Conservation (phyloP, 352 stramenopile genomes). For the Albugo laibachii region DNA sequence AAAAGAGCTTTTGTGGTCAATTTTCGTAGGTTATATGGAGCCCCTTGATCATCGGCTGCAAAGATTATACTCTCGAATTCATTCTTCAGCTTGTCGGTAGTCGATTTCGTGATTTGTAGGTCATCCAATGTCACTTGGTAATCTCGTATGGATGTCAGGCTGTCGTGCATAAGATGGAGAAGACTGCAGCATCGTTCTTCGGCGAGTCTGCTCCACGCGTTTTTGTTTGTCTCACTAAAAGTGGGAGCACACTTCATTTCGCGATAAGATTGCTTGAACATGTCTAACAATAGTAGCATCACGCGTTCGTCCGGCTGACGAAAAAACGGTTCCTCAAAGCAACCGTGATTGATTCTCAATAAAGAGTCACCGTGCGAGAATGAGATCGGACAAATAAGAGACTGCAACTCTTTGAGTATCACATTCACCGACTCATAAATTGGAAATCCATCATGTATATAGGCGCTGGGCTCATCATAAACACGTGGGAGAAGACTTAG, state of each 20-base stretch:
- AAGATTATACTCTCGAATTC: constrained; percentile 23
- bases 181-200: too few relatives aligned
- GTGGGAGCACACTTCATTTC: too few relatives aligned
- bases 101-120: constrained; percentile 13
- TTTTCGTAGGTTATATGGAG: constrained; percentile 16
- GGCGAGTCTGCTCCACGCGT: too few relatives aligned
- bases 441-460: not conserved
- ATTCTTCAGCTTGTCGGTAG: constrained; percentile 17
- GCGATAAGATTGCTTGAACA: constrained; percentile 14
- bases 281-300: constrained; percentile 22
- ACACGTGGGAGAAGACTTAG: not conserved
- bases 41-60: not conserved
- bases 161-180: too few relatives aligned
- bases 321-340: constrained; percentile 63
- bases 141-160: too few relatives aligned
- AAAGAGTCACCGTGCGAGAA: too few relatives aligned
- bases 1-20: constrained; percentile 48
- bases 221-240: too few relatives aligned
- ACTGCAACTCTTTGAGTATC: constrained; percentile 6
- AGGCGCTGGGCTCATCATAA: not conserved
- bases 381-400: too few relatives aligned
- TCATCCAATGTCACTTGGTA: constrained; percentile 13
- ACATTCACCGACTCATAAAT: constrained; percentile 9
- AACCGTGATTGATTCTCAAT: constrained; percentile 1
- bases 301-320: constrained; percentile 37